A percentile compares a stretch with the other conserved stretches of the same genome.
Evolutionary conservation across 371 early-diverging fungal genomes (phyloP).

Genomic region (Circinella umbellata): DNA sequence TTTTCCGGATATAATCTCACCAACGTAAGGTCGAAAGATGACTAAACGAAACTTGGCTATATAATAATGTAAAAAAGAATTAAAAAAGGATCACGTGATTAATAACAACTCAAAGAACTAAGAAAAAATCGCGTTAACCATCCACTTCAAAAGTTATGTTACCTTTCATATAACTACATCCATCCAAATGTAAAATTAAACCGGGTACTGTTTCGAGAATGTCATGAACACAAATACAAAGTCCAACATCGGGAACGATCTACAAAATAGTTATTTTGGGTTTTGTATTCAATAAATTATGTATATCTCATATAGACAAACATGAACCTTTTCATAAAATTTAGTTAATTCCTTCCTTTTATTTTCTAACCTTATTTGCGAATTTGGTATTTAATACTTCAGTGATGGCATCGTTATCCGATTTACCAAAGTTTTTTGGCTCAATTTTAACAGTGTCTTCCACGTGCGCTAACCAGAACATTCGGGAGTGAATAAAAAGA

Average conservation of each 20-base stretch:
- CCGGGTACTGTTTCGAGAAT: constrained; percentile 81
- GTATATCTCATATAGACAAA: no score
- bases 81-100: no score
- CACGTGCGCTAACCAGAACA: constrained; percentile 86
- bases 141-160: background rate
- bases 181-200: constrained; percentile 83
- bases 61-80: background rate
- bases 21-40: constrained; percentile 91
- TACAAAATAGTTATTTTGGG: constrained; percentile 14
- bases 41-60: constrained; percentile 81
- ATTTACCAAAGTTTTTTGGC: constrained; percentile 79
- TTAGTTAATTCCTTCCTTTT: background rate
- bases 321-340: no score
- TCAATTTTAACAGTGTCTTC: constrained; percentile 86
- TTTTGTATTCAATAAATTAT: no score
- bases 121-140: background rate
- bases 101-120: no score
- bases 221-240: constrained; percentile 87
- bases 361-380: constrained; percentile 73
- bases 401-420: constrained; percentile 76
- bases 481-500: constrained; percentile 27
- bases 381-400: constrained; percentile 91
- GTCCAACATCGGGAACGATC: constrained; percentile 89
- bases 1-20: constrained; percentile 84
- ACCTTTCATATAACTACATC: constrained; percentile 79